Conservation (phyloP, 805 yeast genomes). For the Yarrowia sp. region DNA sequence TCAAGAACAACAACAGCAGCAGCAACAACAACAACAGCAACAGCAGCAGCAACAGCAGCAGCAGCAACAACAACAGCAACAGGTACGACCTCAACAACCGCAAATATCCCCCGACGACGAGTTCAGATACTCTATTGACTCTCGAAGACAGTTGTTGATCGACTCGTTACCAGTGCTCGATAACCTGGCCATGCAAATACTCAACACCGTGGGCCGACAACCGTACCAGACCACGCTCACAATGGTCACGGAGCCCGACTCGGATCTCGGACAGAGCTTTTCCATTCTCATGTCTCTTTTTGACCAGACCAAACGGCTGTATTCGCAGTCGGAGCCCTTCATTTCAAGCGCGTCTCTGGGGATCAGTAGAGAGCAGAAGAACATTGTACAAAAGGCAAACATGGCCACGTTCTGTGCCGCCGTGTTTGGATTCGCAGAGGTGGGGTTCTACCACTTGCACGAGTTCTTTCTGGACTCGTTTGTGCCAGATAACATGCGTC, state of each 20-base stretch:
- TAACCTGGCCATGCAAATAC: conserved; percentile 74
- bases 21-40: neutral
- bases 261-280: conserved; percentile 58
- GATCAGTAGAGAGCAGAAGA: conserved; percentile 40
- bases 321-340: conserved; percentile 64
- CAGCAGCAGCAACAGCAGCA: neutral
- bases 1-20: neutral
- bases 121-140: conserved; percentile 43
- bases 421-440: conserved; percentile 74
- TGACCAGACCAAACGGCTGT: conserved; percentile 70
- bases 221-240: conserved; percentile 74
- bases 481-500: conserved; percentile 64
- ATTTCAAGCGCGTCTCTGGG: conserved; percentile 59
- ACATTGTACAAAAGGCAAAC: conserved; percentile 77
- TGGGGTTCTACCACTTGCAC: conserved; percentile 83
- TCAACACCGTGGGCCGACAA: conserved; percentile 66
- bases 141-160: conserved; percentile 15
- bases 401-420: conserved; percentile 87
- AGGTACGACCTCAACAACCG: neutral
- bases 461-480: conserved; percentile 82
- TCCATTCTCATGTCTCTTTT: conserved; percentile 69
- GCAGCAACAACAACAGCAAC: neutral
- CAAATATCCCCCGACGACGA: conserved; percentile 15
- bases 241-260: conserved; percentile 61
- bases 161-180: conserved; percentile 63